phyloP scores from a whole-genome alignment of 345 rosid species.

The Eucalyptus polybractea region DNA sequence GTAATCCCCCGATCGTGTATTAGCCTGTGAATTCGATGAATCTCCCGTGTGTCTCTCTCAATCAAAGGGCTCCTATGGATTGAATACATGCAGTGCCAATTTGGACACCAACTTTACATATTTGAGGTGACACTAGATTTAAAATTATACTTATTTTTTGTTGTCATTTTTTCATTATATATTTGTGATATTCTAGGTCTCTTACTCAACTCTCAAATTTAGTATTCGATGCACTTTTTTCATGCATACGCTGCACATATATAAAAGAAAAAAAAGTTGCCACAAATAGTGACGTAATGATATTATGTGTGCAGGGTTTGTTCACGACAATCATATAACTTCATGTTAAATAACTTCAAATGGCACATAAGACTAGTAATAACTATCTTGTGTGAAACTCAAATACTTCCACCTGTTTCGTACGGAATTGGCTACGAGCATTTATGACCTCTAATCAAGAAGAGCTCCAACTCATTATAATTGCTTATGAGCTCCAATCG shows the following conservation, averaged over 20 bases:
- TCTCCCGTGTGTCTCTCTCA: too few species aligned
- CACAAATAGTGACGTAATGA: too few species aligned
- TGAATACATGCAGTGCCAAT: too few species aligned
- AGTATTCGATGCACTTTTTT: neutral
- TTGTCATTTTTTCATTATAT: too few species aligned
- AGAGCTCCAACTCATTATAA: neutral
- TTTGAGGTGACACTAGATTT: too few species aligned
- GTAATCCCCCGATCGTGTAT: too few species aligned
- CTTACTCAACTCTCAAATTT: rapidly evolving
- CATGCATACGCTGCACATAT: neutral
- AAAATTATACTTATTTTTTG: too few species aligned
- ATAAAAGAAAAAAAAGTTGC: too few species aligned
- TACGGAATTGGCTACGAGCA: neutral
- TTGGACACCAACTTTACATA: rapidly evolving
- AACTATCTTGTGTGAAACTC: neutral
- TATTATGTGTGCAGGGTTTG: rapidly evolving
- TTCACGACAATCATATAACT: too few species aligned
- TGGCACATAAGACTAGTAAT: neutral
- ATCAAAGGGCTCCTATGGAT: too few species aligned
- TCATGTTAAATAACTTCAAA: rapidly evolving
- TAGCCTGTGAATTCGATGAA: too few species aligned
- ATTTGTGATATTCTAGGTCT: too few species aligned
- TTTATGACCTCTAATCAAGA: neutral
- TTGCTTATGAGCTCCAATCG: neutral
- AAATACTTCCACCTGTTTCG: neutral